These are phyloP conservation scores for Nannizzia gypsea DNA, from an alignment of 2,329 filamentous ascomycete species.

Conservation along the genomic window DNA sequence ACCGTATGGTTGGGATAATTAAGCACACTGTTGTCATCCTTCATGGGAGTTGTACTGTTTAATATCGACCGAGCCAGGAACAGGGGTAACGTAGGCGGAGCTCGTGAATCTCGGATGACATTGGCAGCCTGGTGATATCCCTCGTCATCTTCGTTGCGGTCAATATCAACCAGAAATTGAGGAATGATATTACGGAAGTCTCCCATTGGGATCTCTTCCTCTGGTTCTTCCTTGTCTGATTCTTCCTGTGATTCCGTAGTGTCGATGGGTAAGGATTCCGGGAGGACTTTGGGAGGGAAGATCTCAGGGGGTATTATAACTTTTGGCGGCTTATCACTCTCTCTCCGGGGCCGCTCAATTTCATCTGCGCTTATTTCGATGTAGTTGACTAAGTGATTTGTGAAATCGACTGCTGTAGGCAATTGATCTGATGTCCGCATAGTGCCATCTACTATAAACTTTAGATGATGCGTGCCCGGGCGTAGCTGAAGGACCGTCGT, in stretches of 20 bases:
- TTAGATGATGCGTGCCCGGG: slow-evolving; percentile 90
- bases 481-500: slow-evolving; percentile 70
- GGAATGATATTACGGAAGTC: slow-evolving; percentile 65
- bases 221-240: slow-evolving; percentile 35
- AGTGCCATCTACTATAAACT: slow-evolving; percentile 87
- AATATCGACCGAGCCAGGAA: slow-evolving; percentile 91
- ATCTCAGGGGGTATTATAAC: slow-evolving; percentile 28
- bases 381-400: slow-evolving; percentile 96
- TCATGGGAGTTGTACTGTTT: slow-evolving; percentile 81
- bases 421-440: slow-evolving; percentile 81
- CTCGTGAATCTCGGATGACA: slow-evolving; percentile 67
- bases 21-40: slow-evolving; percentile 94
- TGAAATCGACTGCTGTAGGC: slow-evolving; percentile 93
- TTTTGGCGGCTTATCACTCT: slow-evolving; percentile 26
- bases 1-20: slow-evolving; percentile 97
- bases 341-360: slow-evolving; percentile 30
- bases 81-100: slow-evolving; percentile 72
- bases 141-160: slow-evolving; percentile 70
- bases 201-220: slow-evolving; percentile 46
- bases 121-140: slow-evolving; percentile 61
- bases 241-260: slow-evolving; percentile 30
- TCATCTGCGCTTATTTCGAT: slow-evolving; percentile 75
- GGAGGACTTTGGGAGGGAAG: slow-evolving; percentile 35
- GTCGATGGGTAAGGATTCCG: slow-evolving; percentile 23
- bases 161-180: slow-evolving; percentile 69